phyloP scores from a whole-genome alignment of 148 eudicot genomes.

The Cornus kousa region DNA sequence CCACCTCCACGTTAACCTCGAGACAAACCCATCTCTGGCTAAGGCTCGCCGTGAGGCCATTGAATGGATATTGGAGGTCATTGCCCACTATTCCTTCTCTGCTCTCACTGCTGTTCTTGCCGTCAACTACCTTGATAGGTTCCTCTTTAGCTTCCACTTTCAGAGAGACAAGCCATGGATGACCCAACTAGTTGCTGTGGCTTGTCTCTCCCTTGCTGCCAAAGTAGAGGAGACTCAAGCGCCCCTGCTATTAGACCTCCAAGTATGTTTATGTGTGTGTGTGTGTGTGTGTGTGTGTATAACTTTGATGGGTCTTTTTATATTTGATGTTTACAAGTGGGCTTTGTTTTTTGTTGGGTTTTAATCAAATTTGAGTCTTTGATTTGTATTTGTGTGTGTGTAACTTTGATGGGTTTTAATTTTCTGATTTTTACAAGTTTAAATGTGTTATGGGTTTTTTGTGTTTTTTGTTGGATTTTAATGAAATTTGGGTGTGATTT shows the following conservation, averaged over 20 bases:
- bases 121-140: slow-evolving; percentile 55
- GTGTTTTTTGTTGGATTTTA: no score
- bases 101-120: slow-evolving; percentile 45
- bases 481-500: no score
- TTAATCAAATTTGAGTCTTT: background rate
- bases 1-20: background rate
- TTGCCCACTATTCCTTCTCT: slow-evolving; percentile 36
- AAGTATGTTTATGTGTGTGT: slow-evolving; percentile 30
- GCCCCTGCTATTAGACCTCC: slow-evolving; percentile 59
- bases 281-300: background rate
- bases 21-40: slow-evolving; percentile 14
- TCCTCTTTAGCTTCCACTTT: slow-evolving; percentile 28
- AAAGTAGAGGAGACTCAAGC: slow-evolving; percentile 69
- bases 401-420: no score
- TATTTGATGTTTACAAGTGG: background rate
- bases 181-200: slow-evolving; percentile 53
- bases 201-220: slow-evolving; percentile 71
- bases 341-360: background rate
- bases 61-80: slow-evolving; percentile 39
- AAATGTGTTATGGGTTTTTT: no score
- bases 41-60: slow-evolving; percentile 29
- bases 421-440: background rate
- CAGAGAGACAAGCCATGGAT: slow-evolving; percentile 54
- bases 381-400: background rate
- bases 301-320: background rate